Conservation (phyloP, 805 yeast genomes). For the Saccharomyces cerevisiae region DNA sequence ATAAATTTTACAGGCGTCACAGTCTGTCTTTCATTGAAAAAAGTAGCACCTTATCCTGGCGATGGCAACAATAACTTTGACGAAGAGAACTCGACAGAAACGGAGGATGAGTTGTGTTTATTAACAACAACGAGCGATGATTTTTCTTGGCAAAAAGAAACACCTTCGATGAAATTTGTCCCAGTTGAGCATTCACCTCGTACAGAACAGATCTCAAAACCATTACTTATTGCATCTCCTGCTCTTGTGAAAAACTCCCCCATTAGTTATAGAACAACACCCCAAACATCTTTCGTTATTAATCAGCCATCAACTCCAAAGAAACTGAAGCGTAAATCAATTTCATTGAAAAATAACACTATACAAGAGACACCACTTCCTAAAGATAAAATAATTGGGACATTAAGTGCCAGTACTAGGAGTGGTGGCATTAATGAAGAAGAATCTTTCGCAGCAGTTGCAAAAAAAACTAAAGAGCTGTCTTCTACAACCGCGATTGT, state of each 20-base stretch:
- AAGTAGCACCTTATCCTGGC: conserved; percentile 26
- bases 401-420: not conserved
- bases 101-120: conserved; percentile 31
- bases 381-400: not conserved
- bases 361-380: not conserved
- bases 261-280: not conserved
- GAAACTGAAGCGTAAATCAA: not conserved
- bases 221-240: not conserved
- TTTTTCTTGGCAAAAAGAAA: conserved; percentile 10
- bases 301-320: not conserved
- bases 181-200: conserved; percentile 12
- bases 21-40: conserved; percentile 47
- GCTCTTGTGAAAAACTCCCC: not conserved
- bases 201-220: conserved; percentile 6
- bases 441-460: not conserved
- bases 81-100: conserved; percentile 30
- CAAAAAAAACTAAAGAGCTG: not conserved
- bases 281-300: not conserved
- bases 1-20: conserved; percentile 51
- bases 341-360: not conserved
- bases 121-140: conserved; percentile 12
- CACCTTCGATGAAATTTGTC: conserved; percentile 13
- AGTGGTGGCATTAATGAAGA: not conserved
- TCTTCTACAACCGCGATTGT: not conserved
- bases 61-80: conserved; percentile 41